Base-by-base conservation (phyloP, 768 basidiomycete genomes). In the Crepidotus variabilis region DNA sequence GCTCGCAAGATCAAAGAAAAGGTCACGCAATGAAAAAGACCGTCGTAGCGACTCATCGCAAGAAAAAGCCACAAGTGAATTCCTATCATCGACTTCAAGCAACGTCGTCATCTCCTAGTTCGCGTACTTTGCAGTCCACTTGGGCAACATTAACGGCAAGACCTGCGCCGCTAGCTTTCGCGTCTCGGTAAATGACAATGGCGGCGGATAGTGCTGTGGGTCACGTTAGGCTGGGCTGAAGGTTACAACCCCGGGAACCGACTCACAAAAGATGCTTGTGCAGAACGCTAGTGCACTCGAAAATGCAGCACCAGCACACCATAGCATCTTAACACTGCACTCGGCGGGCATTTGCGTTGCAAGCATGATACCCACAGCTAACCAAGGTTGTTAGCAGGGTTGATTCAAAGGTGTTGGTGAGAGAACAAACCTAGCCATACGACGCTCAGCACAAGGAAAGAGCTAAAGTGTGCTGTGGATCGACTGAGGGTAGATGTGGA, bases 281-380 rank as follows among this genome's bases (percentile, higher is more conserved):
- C 70, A 65, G 57, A 72, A 70, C 6, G 70, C 70, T 0, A 72
- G 65, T 18, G 68, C 66, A 50, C 65, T 68, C 14, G 69, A 68
- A 57, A 71, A 71, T 56, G 67, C 65, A 6, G 69, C 69, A 13
- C 68, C 65, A 1, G 70, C 69, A 54, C 70, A 73, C 71, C 73
- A 71, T 18, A 68, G 61, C 14, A 59, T 68, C 53, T 69, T 65
- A 32, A 63, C 62, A 32, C 60, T 55, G 56, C 70, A 75, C 54
- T 72, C 72, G 58, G 58, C 61, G 8, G 67, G 64, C 60, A 66
- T 67, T 52, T 72, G 73, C 2, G 69, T 68, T 13, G 69, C 67
- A 34, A 71, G 59, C 71, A 75, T 69, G 18, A 72, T 70, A 1
- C 70, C 69, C 22, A 71, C 57, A 14, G 68, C 70, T 71, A 54